Conservation (phyloP, 2,329 filamentous ascomycete genomes). For the Fusarium praegraminearum region DNA sequence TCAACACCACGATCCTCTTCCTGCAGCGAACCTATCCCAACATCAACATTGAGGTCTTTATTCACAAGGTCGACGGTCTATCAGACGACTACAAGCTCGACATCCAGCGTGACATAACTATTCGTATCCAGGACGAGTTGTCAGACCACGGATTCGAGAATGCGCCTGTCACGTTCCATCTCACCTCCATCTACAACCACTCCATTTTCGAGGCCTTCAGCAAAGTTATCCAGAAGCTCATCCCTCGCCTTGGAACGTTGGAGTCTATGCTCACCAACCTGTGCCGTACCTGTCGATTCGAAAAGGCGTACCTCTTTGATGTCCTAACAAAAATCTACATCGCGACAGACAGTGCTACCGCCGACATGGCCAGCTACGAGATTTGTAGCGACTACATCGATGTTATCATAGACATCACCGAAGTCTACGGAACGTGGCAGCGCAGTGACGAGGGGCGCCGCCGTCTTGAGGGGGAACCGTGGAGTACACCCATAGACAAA, state of each 20-base stretch:
- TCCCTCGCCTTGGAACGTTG: conserved; percentile 90
- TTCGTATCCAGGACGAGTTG: conserved; percentile 95
- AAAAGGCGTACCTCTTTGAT: conserved; percentile 98
- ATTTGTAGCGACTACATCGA: conserved; percentile 99
- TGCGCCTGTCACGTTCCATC: conserved; percentile 91
- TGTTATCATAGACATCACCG: conserved; percentile 95
- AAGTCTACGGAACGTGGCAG: conserved; percentile 87
- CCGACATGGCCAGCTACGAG: conserved; percentile 96
- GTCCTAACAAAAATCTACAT: conserved; percentile 99
- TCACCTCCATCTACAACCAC: conserved; percentile 98
- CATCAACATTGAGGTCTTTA: conserved; percentile 98
- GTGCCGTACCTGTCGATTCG: conserved; percentile 92
- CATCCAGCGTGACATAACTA: conserved; percentile 95
- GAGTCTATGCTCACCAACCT: conserved; percentile 95
- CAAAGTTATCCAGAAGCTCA: conserved; percentile 98
- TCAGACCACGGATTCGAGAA: conserved; percentile 94
- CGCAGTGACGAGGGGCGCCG: conserved; percentile 67
- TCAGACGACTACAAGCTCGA: conserved; percentile 97
- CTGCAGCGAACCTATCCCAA: conserved; percentile 89
- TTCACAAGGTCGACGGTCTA: conserved; percentile 98
- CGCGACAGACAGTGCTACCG: conserved; percentile 91
- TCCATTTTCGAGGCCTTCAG: conserved; percentile 98
- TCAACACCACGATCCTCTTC: conserved; percentile 90
- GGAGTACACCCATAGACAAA: conserved; percentile 72
- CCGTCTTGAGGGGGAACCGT: conserved; percentile 69